These are phyloP conservation scores for Pugionium cornutum DNA, from an alignment of 345 rosid species.

Conservation along the genomic window DNA sequence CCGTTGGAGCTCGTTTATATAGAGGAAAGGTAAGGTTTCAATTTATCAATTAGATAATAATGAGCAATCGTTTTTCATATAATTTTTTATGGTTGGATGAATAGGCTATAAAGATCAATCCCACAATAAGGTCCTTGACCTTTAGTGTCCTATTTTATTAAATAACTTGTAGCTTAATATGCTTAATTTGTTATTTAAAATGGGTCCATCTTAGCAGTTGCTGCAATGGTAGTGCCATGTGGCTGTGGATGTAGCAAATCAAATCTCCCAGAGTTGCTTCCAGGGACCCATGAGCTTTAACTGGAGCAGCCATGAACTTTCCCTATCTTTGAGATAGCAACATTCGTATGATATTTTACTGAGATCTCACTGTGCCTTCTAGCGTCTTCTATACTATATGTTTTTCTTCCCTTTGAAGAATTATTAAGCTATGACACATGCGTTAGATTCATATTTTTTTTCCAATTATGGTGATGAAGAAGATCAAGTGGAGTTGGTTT, in stretches of 20 bases:
- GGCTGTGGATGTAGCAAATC: conserved; percentile 41
- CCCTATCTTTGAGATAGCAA: conserved; percentile 20
- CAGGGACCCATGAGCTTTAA: conserved; percentile 39
- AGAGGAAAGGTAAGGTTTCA: conserved; percentile 34
- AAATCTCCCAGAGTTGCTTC: conserved; percentile 34
- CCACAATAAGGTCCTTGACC: conserved; percentile 17
- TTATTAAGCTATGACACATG: not conserved
- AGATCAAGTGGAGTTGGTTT: not conserved
- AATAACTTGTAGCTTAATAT: conserved; percentile 20
- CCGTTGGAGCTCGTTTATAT: conserved; percentile 29
- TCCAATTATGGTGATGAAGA: not conserved
- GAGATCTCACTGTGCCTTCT: conserved; percentile 1
- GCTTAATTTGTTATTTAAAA: conserved; percentile 25
- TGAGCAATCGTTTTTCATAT: not conserved
- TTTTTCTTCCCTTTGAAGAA: conserved; percentile 6
- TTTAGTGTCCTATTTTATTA: conserved; percentile 19
- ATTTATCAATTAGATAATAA: conserved; percentile 23
- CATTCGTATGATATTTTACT: conserved; percentile 9
- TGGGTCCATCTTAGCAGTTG: conserved; percentile 38
- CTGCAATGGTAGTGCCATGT: conserved; percentile 37
- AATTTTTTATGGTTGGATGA: conserved; percentile 22
- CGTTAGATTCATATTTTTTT: not conserved
- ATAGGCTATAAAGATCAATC: conserved; percentile 26
- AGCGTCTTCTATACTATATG: conserved; percentile 1
- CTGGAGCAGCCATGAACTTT: conserved; percentile 30